A percentile compares a stretch with the other conserved stretches of the same genome.
These are phyloP conservation scores for Ganoderma meredithae DNA, from an alignment of 1,284 basidiomycete genomes.

Conservation along the genomic window DNA sequence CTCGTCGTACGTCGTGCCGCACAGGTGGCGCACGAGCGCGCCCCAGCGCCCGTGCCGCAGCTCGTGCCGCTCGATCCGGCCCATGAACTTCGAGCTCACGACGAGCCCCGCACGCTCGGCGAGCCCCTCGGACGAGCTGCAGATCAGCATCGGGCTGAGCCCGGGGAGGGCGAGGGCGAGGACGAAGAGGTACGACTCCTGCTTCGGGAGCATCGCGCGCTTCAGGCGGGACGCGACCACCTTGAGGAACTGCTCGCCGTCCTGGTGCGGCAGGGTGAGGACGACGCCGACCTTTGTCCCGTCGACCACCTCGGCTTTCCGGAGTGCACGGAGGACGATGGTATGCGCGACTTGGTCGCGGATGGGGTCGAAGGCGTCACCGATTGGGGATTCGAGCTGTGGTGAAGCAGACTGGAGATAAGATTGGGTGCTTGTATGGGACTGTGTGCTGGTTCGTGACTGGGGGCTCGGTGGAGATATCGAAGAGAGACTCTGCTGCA, in stretches of 20 bases:
- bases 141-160: slow-evolving; percentile 56
- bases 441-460: not conserved
- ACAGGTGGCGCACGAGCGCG: slow-evolving; percentile 58
- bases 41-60: slow-evolving; percentile 49
- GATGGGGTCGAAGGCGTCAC: slow-evolving; percentile 62
- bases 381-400: not conserved
- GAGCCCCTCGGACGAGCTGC: slow-evolving; percentile 58
- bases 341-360: slow-evolving; percentile 67
- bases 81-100: slow-evolving; percentile 67
- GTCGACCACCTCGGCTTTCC: slow-evolving; percentile 55
- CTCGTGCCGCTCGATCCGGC: slow-evolving; percentile 49
- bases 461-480: slow-evolving; percentile 38
- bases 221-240: slow-evolving; percentile 50
- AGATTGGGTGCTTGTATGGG: not conserved
- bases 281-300: slow-evolving; percentile 63
- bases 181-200: slow-evolving; percentile 60
- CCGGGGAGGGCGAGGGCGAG: slow-evolving; percentile 44
- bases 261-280: slow-evolving; percentile 59
- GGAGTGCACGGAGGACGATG: slow-evolving; percentile 62
- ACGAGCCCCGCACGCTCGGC: slow-evolving; percentile 71
- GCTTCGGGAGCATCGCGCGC: slow-evolving; percentile 41
- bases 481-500: not conserved
- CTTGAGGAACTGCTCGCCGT: slow-evolving; percentile 61
- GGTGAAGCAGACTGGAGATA: not conserved
- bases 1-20: slow-evolving; percentile 61